Evolutionary conservation across 2,329 filamentous ascomycete genomes (phyloP), one percentile per base, ranked within the genome.

Genomic region (Alternaria tenuissima): DNA sequence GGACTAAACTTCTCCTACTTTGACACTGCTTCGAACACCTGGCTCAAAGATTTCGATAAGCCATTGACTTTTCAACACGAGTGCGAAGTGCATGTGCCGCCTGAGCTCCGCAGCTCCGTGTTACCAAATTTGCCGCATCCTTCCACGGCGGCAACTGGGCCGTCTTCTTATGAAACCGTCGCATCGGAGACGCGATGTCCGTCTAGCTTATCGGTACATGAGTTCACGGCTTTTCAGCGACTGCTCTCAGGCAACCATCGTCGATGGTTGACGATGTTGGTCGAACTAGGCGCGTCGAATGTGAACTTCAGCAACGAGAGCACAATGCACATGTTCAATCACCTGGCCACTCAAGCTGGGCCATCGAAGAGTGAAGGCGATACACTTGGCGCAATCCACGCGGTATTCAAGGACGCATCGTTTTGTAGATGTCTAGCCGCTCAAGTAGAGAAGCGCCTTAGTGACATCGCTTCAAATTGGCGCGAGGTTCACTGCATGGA

Each of bases 251-350:
- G 84, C 0, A 77, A 75, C 11, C 63, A 72, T 5, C 74, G 82
- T 2, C 78, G 83, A 7, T 85, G 84, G 82, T 68, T 76, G 3
- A 77, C 79, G 2, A 78, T 87, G 1, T 68, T 85, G 0, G 55
- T 79, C 0, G 83, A 87, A 60, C 70, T 87, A 3, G 84, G 78
- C 0, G 80, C 82, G 0, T 81, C 84, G 78, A 84, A 22, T 59
- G 51, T 91, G 3, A 89, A 90, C 63, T 85, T 90, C 62, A 85
- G 84, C 49, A 83, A 80, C 2, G 80, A 85, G 43, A 78, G 81
- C 1, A 84, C 84, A 0, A 78, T 80, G 11, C 55, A 77, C 0
- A 65, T 89, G 0, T 69, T 91, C 4, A 76, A 76, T 4, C 83
- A 85, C 11, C 76, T 90, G 4, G 79, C 82, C 1, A 63, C 83